Evolutionary conservation across 331 rosid genomes (phyloP).

Genomic region (Prunus yedoensis): DNA sequence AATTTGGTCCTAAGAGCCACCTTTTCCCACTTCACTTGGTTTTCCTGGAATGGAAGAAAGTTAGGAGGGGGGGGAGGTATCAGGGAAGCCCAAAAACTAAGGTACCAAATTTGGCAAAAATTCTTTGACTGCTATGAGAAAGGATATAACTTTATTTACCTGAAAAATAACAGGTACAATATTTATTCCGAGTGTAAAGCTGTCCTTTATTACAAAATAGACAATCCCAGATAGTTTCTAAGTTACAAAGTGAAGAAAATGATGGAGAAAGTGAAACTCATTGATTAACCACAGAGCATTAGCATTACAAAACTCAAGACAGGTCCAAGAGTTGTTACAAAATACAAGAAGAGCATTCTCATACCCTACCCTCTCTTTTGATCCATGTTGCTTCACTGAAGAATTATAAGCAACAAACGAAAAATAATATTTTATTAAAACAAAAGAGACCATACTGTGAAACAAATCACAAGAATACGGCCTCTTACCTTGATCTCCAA

Average conservation of each 20-base stretch:
- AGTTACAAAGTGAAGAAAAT: neutral
- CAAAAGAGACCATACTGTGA: slow-evolving; percentile 31
- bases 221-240: neutral
- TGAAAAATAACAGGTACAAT: neutral
- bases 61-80: too few species aligned
- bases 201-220: neutral
- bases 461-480: slow-evolving; percentile 38
- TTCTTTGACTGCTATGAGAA: neutral
- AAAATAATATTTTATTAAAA: slow-evolving; percentile 49
- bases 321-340: slow-evolving; percentile 45
- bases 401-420: slow-evolving; percentile 32
- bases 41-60: neutral
- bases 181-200: neutral
- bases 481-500: slow-evolving; percentile 33
- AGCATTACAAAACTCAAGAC: slow-evolving; percentile 45
- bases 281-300: slow-evolving; percentile 34
- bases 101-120: too few species aligned
- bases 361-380: slow-evolving; percentile 40
- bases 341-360: slow-evolving; percentile 34
- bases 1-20: neutral
- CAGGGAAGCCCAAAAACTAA: too few species aligned
- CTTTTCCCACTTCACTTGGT: neutral
- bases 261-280: slow-evolving; percentile 32
- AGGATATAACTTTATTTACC: neutral
- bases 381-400: slow-evolving; percentile 37